Base-by-base conservation (phyloP, 768 basidiomycete genomes). In the Boletus tomentosulus region DNA sequence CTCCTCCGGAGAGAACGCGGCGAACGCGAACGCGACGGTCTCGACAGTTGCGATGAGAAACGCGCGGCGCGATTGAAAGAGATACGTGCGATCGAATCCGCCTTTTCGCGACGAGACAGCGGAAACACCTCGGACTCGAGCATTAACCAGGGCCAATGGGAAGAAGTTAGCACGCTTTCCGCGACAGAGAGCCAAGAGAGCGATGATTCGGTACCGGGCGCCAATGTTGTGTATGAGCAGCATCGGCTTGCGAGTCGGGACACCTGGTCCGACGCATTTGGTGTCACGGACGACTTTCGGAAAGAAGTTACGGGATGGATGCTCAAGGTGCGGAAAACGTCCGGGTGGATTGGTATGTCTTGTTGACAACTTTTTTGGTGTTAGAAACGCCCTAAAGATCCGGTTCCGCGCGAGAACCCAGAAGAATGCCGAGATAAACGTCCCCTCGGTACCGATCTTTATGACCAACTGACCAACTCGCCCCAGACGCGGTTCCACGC, bases 401-500 rank as follows among this genome's bases (percentile, higher is more conserved):
- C 61, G 0, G 35, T 28, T 5, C 22, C 16, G n/a, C 2, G 4
- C 11, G 28, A 51, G 7, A 9, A 43, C 2, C 1, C n/a, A 13
- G 24, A n/a, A 27, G 27, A 43, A 13, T 6, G 19, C 8, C 45
- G 13, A 30, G 24, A 43, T 15, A 15, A 19, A n/a, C 47, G 46
- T 25, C 50, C 7, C 2, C 19, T 24, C 8, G 57, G 63, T 15
- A n/a, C 12, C 16, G 54, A 65, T 28, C 62, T 87, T 27, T 64
- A 71, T 38, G 80, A 85, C 46, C 82, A 87, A 51, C 73, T 88
- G 25, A 64, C 65, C 8, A 75, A 70, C 3, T 83, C 79, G 0
- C 75, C 74, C 0, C 78, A 85, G 54, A 86, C 85, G 15, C 76
- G 83, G 4, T 87, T 86, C 58, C 85, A 87, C 52, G 85, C 85